A percentile compares a stretch with the other conserved stretches of the same genome.
phyloP scores from a whole-genome alignment of 164 flowering plant species.

The Dillenia suffruticosa region DNA sequence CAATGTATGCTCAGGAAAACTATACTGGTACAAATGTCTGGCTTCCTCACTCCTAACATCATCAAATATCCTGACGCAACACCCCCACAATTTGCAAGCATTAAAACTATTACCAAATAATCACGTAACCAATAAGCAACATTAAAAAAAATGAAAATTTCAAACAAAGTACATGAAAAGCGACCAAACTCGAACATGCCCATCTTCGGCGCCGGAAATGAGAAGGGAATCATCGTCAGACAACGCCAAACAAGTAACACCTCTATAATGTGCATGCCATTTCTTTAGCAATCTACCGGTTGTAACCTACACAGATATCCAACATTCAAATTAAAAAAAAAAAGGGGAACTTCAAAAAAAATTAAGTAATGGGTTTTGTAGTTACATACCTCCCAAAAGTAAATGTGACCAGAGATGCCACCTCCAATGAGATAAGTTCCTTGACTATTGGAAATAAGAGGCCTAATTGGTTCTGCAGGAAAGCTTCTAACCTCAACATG shows the following conservation, averaged over 20 bases:
- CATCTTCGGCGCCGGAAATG: conserved; percentile 84
- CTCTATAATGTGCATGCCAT: conserved; percentile 86
- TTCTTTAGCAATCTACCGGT: conserved; percentile 70
- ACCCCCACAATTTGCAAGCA: neutral
- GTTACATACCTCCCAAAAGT: conserved; percentile 71
- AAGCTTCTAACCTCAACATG: conserved; percentile 74
- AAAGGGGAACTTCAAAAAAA: neutral
- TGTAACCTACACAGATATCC: conserved; percentile 40
- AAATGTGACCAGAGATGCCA: conserved; percentile 68
- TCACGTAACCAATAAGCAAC: too few species aligned
- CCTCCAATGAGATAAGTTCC: conserved; percentile 84
- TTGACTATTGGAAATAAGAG: conserved; percentile 55
- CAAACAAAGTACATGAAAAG: conserved; percentile 47
- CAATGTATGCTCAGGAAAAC: conserved; percentile 60
- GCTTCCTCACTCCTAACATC: conserved; percentile 32
- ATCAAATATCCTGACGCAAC: conserved; percentile 57
- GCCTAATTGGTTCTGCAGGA: conserved; percentile 69
- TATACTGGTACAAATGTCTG: conserved; percentile 41
- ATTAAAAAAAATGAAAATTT: neutral
- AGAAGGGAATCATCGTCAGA: conserved; percentile 70
- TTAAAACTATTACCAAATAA: too few species aligned
- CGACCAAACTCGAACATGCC: conserved; percentile 74
- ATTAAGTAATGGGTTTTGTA: too few species aligned
- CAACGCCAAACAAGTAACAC: conserved; percentile 67
- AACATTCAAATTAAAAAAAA: neutral